Base-by-base conservation (phyloP, 139 green algal genomes). In the Picochlorum sp. region DNA sequence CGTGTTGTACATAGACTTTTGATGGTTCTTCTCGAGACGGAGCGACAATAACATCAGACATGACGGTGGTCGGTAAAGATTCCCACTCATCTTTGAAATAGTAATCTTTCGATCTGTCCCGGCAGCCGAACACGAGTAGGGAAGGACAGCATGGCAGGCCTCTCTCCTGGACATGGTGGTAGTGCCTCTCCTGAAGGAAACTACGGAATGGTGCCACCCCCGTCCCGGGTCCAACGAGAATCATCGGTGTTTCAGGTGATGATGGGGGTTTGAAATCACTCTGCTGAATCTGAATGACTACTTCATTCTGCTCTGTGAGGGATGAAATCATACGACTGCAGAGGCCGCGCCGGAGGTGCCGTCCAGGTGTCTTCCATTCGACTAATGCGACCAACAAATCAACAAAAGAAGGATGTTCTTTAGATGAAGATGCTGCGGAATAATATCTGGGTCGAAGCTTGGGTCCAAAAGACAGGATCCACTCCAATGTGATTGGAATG, bases 81-180 rank as follows among this genome's bases (percentile, higher is more conserved):
- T 82, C 50, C 84, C 83, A 95, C 60, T 97, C 72, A 18, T 77
- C 45, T 16, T 45, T 20, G 59, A 93, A 97, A 54, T 92, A 92
- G 57, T 80, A 95, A 70, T 98, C 92, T 0, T 50, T 67, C 1
- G 23, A 7, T 13, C 66, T 34, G 47, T 71, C 75, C 28, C 92
- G 76, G 80, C 90, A 97, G 23, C 92, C 92, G 62, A 97, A 95
- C 54, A 94, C 86, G 45, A 98, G 79, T 18, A 70, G 55, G 67
- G 75, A 83, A 5, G 79, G 76, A 6, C 74, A 47, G 30, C 16
- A 55, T 7, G 9, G 21, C 16, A 8, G 14, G 44, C 15, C 15
- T 0, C 63, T n/a, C n/a, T 54, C 15, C 9, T 54, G 16, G 0
- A 21, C n/a, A 2, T 26, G 57, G 13, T 26, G 57, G 13, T 3